These are phyloP conservation scores for Rhodotorula sphaerocarpa DNA, from an alignment of 768 basidiomycete species.

Conservation along the genomic window DNA sequence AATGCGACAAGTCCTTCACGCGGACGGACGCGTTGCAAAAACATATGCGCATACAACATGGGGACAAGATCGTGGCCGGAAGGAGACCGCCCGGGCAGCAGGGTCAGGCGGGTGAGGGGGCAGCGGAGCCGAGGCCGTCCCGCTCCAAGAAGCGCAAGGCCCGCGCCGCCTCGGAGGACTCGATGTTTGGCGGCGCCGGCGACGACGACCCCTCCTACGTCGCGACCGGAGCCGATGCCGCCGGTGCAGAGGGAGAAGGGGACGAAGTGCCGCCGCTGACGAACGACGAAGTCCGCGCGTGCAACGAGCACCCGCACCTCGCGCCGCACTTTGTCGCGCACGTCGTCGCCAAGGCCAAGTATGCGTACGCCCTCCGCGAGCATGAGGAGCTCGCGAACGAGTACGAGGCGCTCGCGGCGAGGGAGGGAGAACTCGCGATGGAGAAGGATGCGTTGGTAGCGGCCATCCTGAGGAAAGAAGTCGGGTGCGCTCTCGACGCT, in stretches of 20 bases:
- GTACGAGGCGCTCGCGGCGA: constrained; percentile 52
- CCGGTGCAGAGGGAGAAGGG: not conserved
- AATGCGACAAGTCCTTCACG: constrained; percentile 91
- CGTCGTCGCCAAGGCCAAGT: constrained; percentile 66
- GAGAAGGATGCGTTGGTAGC: constrained; percentile 47
- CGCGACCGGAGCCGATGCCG: not conserved
- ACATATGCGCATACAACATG: constrained; percentile 74
- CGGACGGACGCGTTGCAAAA: constrained; percentile 83
- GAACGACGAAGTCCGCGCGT: constrained; percentile 24
- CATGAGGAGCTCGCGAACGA: constrained; percentile 62
- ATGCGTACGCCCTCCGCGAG: constrained; percentile 59
- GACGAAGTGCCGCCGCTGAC: not conserved
- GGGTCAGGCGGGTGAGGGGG: not conserved
- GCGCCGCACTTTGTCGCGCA: constrained; percentile 52
- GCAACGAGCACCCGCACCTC: constrained; percentile 23
- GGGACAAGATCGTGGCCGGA: constrained; percentile 65
- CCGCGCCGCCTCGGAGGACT: constrained; percentile 16
- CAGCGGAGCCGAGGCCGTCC: not conserved
- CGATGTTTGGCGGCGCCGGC: constrained; percentile 6
- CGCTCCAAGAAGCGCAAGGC: constrained; percentile 3
- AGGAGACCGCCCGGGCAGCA: constrained; percentile 45
- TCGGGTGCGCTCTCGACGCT: constrained; percentile 16
- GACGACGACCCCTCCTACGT: constrained; percentile 1
- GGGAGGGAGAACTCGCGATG: constrained; percentile 44
- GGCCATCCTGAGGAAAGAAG: constrained; percentile 43